Evolutionary conservation across 306 rosid species (phyloP).

Genomic region (Rosa persica): DNA sequence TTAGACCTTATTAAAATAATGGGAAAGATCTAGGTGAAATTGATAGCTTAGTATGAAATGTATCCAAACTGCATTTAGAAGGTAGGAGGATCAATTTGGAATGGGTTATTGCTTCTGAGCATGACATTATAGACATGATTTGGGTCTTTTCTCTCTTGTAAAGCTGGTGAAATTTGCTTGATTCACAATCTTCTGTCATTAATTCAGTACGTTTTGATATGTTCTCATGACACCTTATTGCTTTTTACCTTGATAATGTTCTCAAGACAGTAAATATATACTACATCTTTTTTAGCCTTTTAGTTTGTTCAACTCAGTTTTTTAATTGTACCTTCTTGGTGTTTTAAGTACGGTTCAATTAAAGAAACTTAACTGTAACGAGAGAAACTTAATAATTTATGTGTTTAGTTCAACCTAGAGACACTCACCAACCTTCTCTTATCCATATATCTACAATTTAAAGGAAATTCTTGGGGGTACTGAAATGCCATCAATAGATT

Average conservation of each 20-base stretch:
- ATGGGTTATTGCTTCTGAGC: not conserved
- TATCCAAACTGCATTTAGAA: not conserved
- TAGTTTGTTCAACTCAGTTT: not conserved
- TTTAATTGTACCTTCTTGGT: not conserved
- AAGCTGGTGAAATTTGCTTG: constrained; percentile 3
- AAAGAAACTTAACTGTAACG: too few relatives aligned
- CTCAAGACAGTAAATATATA: not conserved
- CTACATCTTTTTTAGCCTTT: not conserved
- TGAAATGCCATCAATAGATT: not conserved
- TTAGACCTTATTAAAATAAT: not conserved
- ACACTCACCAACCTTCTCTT: not conserved
- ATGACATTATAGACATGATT: not conserved
- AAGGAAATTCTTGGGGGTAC: not conserved
- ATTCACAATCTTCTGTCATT: not conserved
- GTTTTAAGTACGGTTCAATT: not conserved
- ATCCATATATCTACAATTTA: not conserved
- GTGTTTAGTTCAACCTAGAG: not conserved
- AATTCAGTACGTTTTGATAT: not conserved
- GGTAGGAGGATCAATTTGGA: not conserved
- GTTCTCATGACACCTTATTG: not conserved
- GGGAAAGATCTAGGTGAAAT: not conserved
- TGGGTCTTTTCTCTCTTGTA: not conserved
- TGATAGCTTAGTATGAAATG: not conserved
- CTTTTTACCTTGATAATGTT: not conserved
- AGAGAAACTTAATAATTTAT: not conserved